phyloP scores from a whole-genome alignment of 2,329 filamentous ascomycete genomes.

The Clonostachys rosea region DNA sequence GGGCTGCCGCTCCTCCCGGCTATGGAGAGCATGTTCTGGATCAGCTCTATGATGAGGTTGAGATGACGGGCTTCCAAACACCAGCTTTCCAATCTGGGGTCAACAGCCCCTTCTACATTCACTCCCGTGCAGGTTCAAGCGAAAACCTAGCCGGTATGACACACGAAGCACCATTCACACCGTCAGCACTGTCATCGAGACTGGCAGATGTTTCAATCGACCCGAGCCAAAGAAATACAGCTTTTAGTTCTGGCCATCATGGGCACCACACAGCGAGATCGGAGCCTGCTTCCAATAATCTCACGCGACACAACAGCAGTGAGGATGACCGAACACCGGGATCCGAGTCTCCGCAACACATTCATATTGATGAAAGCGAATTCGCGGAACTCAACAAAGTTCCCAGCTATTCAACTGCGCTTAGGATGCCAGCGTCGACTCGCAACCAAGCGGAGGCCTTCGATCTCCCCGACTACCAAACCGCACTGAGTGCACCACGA shows the following conservation, averaged over 20 bases:
- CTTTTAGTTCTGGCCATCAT: conserved; percentile 39
- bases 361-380: conserved; percentile 53
- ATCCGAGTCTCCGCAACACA: conserved; percentile 50
- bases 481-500: conserved; percentile 49
- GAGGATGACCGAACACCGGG: conserved; percentile 38
- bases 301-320: conserved; percentile 50
- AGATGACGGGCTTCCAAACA: conserved; percentile 76
- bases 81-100: conserved; percentile 67
- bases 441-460: conserved; percentile 41
- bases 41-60: conserved; percentile 83
- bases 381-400: conserved; percentile 66
- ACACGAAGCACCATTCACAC: conserved; percentile 24
- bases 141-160: conserved; percentile 66
- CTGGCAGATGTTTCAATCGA: conserved; percentile 66
- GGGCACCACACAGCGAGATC: conserved; percentile 31
- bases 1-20: conserved; percentile 76
- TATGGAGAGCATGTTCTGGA: conserved; percentile 91
- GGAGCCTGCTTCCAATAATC: conserved; percentile 34
- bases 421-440: conserved; percentile 60
- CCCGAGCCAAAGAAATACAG: conserved; percentile 36
- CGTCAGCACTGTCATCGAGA: conserved; percentile 55
- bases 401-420: conserved; percentile 72
- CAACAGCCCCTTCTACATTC: conserved; percentile 72
- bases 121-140: conserved; percentile 69
- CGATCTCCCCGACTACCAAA: conserved; percentile 62